These are phyloP conservation scores for Pseudogymnoascus sp. DNA, from an alignment of 2,329 filamentous ascomycete genomes.

Conservation along the genomic window DNA sequence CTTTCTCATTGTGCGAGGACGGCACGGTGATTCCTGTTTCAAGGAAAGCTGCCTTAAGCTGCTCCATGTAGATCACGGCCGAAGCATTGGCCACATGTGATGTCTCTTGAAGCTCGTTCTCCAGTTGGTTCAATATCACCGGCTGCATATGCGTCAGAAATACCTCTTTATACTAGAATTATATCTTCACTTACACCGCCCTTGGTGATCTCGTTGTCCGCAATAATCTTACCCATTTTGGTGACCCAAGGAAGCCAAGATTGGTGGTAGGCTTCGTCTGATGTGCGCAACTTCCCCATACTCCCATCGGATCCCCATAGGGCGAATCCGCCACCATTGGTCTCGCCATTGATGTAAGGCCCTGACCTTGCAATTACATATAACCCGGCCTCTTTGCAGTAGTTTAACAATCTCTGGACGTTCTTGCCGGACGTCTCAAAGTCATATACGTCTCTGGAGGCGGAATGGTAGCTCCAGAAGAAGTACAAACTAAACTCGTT, in stretches of 20 bases:
- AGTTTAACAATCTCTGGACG: constrained; percentile 41
- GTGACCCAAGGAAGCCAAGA: constrained; percentile 40
- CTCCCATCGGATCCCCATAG: constrained; percentile 40
- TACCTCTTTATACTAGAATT: background rate
- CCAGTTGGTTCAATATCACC: constrained; percentile 43
- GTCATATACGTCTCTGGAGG: constrained; percentile 37
- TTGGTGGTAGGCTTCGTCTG: constrained; percentile 36
- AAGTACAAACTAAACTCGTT: constrained; percentile 34
- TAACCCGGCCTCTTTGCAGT: constrained; percentile 42
- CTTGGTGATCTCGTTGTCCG: constrained; percentile 41
- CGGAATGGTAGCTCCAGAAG: constrained; percentile 42
- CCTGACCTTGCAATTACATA: constrained; percentile 44
- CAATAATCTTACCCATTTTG: constrained; percentile 39
- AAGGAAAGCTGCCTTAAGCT: constrained; percentile 38
- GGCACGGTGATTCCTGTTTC: constrained; percentile 42
- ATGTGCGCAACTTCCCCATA: constrained; percentile 35
- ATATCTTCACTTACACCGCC: constrained; percentile 30
- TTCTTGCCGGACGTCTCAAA: constrained; percentile 44
- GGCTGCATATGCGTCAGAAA: constrained; percentile 24
- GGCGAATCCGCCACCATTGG: constrained; percentile 38
- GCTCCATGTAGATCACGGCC: constrained; percentile 43
- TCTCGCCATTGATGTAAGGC: constrained; percentile 45
- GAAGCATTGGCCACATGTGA: constrained; percentile 36
- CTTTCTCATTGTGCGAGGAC: constrained; percentile 42
- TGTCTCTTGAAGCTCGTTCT: constrained; percentile 44